phyloP scores from a whole-genome alignment of 805 yeast genomes.

The Priceomyces fermenticarens region DNA sequence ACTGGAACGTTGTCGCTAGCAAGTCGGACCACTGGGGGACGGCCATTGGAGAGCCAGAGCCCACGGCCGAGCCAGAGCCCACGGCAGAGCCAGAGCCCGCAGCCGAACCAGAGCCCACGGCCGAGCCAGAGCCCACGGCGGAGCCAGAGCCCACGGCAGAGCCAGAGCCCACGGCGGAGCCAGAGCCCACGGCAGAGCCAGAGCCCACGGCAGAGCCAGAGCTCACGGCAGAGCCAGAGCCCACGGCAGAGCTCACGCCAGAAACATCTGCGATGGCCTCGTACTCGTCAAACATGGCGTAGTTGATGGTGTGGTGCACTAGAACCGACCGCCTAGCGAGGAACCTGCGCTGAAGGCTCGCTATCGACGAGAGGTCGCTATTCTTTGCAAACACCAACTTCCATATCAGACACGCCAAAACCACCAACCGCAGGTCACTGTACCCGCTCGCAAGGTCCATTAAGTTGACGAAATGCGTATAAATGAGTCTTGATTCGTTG shows the following conservation, averaged over 20 bases:
- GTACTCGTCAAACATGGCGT: conserved; percentile 21
- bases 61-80: too few relatives aligned
- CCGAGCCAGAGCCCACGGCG: too few relatives aligned
- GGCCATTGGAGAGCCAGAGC: background rate
- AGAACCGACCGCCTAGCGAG: conserved; percentile 17
- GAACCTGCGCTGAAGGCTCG: conserved; percentile 15
- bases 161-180: too few relatives aligned
- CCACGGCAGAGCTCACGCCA: too few relatives aligned
- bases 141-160: too few relatives aligned
- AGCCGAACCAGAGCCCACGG: too few relatives aligned
- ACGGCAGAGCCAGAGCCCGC: too few relatives aligned
- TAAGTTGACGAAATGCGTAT: conserved; percentile 16
- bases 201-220: too few relatives aligned
- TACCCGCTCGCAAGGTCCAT: conserved; percentile 22
- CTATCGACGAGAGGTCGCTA: conserved; percentile 2
- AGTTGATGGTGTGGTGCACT: conserved; percentile 26
- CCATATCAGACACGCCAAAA: conserved; percentile 24
- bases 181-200: too few relatives aligned
- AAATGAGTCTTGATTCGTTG: conserved; percentile 12
- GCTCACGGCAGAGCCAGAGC: too few relatives aligned
- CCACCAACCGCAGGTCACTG: conserved; percentile 12
- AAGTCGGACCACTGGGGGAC: conserved; percentile 21
- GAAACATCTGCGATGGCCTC: too few relatives aligned
- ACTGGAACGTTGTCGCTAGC: conserved; percentile 21
- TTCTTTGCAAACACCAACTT: conserved; percentile 13